Conservation (phyloP, 352 stramenopile genomes). For the Thalassiosira sp. region DNA sequence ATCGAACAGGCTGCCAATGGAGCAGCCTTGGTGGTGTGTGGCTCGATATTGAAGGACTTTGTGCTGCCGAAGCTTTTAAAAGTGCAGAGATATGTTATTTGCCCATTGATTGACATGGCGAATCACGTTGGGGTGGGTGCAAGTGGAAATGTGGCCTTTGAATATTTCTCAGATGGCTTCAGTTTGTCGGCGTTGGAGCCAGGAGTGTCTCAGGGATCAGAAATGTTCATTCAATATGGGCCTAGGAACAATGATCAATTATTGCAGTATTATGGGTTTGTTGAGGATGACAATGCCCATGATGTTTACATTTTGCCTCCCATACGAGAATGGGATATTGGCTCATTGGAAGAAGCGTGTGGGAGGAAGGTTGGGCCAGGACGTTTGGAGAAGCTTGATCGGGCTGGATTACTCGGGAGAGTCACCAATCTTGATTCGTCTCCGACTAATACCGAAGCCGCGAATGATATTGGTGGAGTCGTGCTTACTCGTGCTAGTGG, state of each 20-base stretch:
- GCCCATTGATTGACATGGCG: conserved; percentile 80
- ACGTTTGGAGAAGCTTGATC: conserved; percentile 74
- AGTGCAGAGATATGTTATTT: conserved; percentile 80
- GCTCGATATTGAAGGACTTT: conserved; percentile 77
- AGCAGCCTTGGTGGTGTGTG: conserved; percentile 74
- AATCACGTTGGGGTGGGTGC: conserved; percentile 71
- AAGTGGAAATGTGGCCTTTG: conserved; percentile 74
- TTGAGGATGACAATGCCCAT: conserved; percentile 74
- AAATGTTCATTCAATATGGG: conserved; percentile 79
- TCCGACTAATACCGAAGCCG: conserved; percentile 17
- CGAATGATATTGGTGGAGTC: conserved; percentile 71
- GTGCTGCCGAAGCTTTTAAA: conserved; percentile 79
- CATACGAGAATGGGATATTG: conserved; percentile 78
- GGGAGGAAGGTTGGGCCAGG: conserved; percentile 63
- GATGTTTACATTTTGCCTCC: conserved; percentile 82
- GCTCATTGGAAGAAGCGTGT: conserved; percentile 67
- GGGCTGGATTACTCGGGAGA: conserved; percentile 70
- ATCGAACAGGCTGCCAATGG: conserved; percentile 81
- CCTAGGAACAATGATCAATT: conserved; percentile 81
- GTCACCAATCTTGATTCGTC: conserved; percentile 12
- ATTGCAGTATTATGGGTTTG: conserved; percentile 81
- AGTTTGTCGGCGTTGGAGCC: conserved; percentile 54
- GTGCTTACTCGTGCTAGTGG: conserved; percentile 70
- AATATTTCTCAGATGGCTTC: conserved; percentile 83
- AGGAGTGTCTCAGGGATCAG: conserved; percentile 26